Evolutionary conservation across 192 early-diverging fungal species (phyloP).

Genomic region (Cetraspora pellucida): DNA sequence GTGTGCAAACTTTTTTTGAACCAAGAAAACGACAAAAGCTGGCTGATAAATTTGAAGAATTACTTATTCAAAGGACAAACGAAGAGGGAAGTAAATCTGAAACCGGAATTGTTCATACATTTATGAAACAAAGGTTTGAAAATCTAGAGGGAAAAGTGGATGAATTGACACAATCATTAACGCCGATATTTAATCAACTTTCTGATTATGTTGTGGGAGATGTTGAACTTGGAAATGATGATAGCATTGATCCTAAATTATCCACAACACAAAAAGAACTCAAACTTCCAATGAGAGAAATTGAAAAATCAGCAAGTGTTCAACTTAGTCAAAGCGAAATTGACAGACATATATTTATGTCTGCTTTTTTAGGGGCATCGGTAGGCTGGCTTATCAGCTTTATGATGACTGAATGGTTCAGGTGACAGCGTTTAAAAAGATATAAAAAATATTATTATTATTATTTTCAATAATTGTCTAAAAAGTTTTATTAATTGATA

Average conservation of each 20-base stretch:
- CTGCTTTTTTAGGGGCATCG: not conserved
- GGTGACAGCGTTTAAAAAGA: not conserved
- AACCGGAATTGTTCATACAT: not conserved
- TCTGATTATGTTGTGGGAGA: not conserved
- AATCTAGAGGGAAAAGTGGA: not conserved
- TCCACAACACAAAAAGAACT: not conserved
- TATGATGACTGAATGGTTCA: not conserved
- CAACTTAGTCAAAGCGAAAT: not conserved
- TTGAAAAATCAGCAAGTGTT: not conserved
- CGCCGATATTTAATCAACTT: not conserved
- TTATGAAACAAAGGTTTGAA: not conserved
- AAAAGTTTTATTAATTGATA: not conserved
- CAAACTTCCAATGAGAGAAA: not conserved
- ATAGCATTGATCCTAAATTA: not conserved
- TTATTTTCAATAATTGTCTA: not conserved
- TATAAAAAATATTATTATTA: not conserved
- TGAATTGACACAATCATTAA: not conserved
- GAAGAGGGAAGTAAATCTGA: not conserved
- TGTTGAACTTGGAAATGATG: not conserved
- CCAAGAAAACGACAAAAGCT: constrained; percentile 69
- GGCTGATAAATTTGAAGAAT: constrained; percentile 65
- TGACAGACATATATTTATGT: not conserved
- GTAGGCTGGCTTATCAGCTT: not conserved
- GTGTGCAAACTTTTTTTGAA: constrained; percentile 76
- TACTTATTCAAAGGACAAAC: constrained; percentile 6